Conservation (phyloP, 352 stramenopile genomes). For the Pythium biforme region DNA sequence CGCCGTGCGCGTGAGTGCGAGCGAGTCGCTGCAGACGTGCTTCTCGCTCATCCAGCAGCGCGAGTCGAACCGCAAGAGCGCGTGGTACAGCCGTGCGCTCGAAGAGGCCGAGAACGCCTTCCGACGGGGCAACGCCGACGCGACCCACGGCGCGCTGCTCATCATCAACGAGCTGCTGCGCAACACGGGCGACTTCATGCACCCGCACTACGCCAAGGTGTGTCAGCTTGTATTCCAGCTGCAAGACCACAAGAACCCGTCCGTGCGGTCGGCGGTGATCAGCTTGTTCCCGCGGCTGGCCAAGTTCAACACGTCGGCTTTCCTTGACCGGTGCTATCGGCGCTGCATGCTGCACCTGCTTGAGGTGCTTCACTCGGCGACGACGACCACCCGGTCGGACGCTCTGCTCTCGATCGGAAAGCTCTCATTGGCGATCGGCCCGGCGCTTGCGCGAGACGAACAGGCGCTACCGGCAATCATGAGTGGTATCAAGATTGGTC, state of each 20-base stretch:
- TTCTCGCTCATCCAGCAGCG: constrained; percentile 87
- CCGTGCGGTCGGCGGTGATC: constrained; percentile 81
- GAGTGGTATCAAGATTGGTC: constrained; percentile 82
- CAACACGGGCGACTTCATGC: constrained; percentile 89
- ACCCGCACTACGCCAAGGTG: constrained; percentile 73
- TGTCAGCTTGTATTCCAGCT: constrained; percentile 75
- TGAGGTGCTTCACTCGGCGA: constrained; percentile 78
- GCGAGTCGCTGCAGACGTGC: constrained; percentile 80
- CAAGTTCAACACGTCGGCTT: constrained; percentile 88
- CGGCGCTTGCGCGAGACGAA: constrained; percentile 72
- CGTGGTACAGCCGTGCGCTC: constrained; percentile 76
- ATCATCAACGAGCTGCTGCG: constrained; percentile 86
- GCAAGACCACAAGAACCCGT: constrained; percentile 76
- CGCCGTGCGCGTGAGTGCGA: constrained; percentile 75
- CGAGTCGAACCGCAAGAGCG: constrained; percentile 84
- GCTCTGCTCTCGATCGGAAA: constrained; percentile 85
- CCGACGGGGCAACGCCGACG: constrained; percentile 71
- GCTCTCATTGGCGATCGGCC: constrained; percentile 77
- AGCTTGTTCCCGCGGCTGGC: constrained; percentile 81
- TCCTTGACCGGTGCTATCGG: constrained; percentile 82
- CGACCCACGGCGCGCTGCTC: constrained; percentile 76
- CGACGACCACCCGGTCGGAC: constrained; percentile 73
- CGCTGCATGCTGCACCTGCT: constrained; percentile 83
- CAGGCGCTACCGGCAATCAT: constrained; percentile 80
- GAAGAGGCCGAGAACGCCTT: constrained; percentile 78